Conservation (phyloP, 441 rosid species). For the Gossypium lobatum region DNA sequence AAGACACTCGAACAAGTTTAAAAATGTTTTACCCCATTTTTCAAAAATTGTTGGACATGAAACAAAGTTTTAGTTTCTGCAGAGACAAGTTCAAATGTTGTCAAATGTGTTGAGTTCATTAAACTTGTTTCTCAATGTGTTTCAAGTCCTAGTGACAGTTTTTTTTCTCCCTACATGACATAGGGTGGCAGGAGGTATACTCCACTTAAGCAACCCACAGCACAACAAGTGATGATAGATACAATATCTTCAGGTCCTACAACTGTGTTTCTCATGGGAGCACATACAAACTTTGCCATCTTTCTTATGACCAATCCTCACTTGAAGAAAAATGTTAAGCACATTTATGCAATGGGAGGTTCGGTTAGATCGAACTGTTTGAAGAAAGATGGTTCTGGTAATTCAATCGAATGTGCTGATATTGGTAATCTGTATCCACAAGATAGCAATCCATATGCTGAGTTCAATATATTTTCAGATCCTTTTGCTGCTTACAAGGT, state of each 20-base stretch:
- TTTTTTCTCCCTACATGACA: neutral
- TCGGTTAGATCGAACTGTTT: slow-evolving; percentile 56
- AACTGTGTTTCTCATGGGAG: slow-evolving; percentile 51
- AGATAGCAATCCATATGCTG: slow-evolving; percentile 75
- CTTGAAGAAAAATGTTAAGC: slow-evolving; percentile 63
- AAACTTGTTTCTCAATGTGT: neutral
- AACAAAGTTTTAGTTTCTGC: neutral
- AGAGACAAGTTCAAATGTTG: neutral
- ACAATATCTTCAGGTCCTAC: slow-evolving; percentile 61
- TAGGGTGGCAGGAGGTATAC: slow-evolving; percentile 69
- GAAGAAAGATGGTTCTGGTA: slow-evolving; percentile 22
- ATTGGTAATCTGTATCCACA: slow-evolving; percentile 52
- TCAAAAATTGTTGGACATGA: neutral
- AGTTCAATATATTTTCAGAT: slow-evolving; percentile 77
- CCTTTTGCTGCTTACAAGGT: slow-evolving; percentile 94
- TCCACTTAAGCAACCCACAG: slow-evolving; percentile 67
- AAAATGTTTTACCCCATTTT: neutral
- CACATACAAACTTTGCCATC: slow-evolving; percentile 66
- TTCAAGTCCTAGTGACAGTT: slow-evolving; percentile 4
- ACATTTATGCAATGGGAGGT: slow-evolving; percentile 77
- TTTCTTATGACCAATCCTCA: slow-evolving; percentile 71
- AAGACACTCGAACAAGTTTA: neutral
- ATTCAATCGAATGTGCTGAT: slow-evolving; percentile 50
- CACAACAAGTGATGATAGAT: slow-evolving; percentile 62
- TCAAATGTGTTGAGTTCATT: neutral